phyloP scores from a whole-genome alignment of 2,329 filamentous ascomycete genomes.

The Colletotrichum echinochloae region DNA sequence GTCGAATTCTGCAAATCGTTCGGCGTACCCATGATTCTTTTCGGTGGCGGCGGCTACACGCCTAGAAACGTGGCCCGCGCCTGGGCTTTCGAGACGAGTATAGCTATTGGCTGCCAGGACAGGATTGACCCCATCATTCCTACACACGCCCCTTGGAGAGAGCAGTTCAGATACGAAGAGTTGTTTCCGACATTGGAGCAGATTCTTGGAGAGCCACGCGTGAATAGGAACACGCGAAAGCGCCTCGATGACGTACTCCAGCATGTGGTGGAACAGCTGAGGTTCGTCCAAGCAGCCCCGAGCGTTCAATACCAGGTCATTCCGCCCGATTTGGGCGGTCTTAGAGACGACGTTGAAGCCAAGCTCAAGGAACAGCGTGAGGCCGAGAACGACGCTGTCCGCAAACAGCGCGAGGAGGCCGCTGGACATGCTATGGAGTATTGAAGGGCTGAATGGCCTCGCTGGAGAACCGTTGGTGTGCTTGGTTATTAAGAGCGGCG shows the following conservation, averaged over 20 bases:
- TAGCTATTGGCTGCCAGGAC: slow-evolving; percentile 81
- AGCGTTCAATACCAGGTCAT: slow-evolving; percentile 88
- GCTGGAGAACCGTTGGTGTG: not conserved
- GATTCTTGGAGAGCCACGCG: slow-evolving; percentile 73
- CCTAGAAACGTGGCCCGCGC: slow-evolving; percentile 95
- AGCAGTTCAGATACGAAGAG: slow-evolving; percentile 84
- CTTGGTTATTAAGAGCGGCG: slow-evolving; percentile 8
- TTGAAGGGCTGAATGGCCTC: slow-evolving; percentile 42
- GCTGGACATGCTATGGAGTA: slow-evolving; percentile 69
- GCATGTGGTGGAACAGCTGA: slow-evolving; percentile 85
- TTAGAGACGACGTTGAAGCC: slow-evolving; percentile 77
- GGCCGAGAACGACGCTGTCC: slow-evolving; percentile 66
- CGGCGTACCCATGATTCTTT: slow-evolving; percentile 84
- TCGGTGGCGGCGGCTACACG: slow-evolving; percentile 96
- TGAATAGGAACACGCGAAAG: slow-evolving; percentile 84
- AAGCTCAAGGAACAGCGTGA: slow-evolving; percentile 73
- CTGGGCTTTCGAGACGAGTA: slow-evolving; percentile 96
- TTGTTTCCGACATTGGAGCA: slow-evolving; percentile 89
- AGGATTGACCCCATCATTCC: slow-evolving; percentile 81
- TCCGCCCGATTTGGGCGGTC: slow-evolving; percentile 78
- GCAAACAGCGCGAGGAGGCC: slow-evolving; percentile 67
- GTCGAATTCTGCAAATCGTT: slow-evolving; percentile 89
- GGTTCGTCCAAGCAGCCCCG: slow-evolving; percentile 86
- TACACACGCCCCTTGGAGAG: slow-evolving; percentile 83
- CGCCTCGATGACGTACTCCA: slow-evolving; percentile 79